phyloP scores from a whole-genome alignment of 768 basidiomycete species.

The Naganishia onofrii region DNA sequence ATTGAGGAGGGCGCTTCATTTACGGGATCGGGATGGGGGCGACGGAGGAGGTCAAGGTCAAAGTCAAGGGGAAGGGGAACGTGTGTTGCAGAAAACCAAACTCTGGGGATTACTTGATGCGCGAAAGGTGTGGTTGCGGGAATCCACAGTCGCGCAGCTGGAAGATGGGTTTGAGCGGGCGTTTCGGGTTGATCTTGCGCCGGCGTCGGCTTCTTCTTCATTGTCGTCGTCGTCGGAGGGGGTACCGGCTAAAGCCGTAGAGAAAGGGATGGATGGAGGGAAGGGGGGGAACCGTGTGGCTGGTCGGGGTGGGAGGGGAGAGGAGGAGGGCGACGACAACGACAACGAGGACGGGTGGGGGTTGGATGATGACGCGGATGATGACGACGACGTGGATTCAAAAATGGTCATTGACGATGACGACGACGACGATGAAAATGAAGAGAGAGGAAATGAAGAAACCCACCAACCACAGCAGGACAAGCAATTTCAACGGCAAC shows the following conservation, averaged over 20 bases:
- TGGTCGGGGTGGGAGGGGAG: too few species aligned
- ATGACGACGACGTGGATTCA: neutral
- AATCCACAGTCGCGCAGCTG: conserved; percentile 2
- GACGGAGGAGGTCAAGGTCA: too few species aligned
- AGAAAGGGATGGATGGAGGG: too few species aligned
- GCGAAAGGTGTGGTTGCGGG: neutral
- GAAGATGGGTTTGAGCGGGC: conserved; percentile 7
- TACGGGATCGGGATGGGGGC: too few species aligned
- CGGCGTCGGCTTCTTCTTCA: neutral
- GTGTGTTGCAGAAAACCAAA: neutral
- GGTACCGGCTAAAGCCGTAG: too few species aligned
- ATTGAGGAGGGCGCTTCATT: too few species aligned
- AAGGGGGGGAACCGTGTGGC: too few species aligned
- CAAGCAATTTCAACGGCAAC: too few species aligned
- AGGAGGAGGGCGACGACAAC: neutral
- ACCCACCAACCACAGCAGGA: too few species aligned
- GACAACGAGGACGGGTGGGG: neutral
- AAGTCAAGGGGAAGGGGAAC: neutral
- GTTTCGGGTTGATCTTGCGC: neutral
- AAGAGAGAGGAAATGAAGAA: too few species aligned
- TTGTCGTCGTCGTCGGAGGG: too few species aligned
- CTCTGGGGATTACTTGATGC: neutral
- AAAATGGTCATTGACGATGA: neutral
- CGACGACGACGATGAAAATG: neutral
- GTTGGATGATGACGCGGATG: neutral